Base-by-base conservation (phyloP, 1,139 yeast species). In the Debaryomyces psychrophilus region DNA sequence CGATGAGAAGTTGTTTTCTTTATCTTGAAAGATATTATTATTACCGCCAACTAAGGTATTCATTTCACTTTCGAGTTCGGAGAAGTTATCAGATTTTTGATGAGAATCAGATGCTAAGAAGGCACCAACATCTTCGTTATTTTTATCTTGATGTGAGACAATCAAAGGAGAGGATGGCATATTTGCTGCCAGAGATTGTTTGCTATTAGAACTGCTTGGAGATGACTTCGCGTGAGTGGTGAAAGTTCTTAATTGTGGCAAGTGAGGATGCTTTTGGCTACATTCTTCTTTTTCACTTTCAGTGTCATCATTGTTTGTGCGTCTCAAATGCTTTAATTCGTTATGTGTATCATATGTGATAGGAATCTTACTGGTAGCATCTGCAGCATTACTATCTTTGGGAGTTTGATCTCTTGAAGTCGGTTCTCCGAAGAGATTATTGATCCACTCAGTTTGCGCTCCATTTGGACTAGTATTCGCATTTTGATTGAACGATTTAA, bases 361-460 rank as follows among this genome's bases (percentile, higher is more conserved):
- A 9, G 39, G 27, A 8, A 26, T 5, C 17, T 34, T 33, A 12
- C 34, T 37, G 11, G 18, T 23, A 15, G 17, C 31, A 34, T 27
- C 17, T 7, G 11, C 12, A 29, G 8, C 18, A 27, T 15, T 71
- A 9, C 67, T 59, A 55, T 74, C 78, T 33, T 63, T 68, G 38
- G 80, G 79, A 2, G 80, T 53, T 37, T 64, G 68, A 49, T 75
- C 79, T 44, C 68, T 71, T 5, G 82, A 79, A 0, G 81, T 71
- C 12, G 78, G 73, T 44, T 72, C 77, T n/a, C 67, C 64, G 42
- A 74, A 71, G 18, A 73, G 57, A 34, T 58, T 61, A 46, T 62
- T 65, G 53, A 72, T 68, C 80, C 79, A 75, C 31, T 57, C 63
- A 33, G 48, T 43, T 18, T 50, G 50, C 6, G 59, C 60, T 3